Conservation (phyloP, 148 eudicot genomes). For the Chenopodium suecicum region DNA sequence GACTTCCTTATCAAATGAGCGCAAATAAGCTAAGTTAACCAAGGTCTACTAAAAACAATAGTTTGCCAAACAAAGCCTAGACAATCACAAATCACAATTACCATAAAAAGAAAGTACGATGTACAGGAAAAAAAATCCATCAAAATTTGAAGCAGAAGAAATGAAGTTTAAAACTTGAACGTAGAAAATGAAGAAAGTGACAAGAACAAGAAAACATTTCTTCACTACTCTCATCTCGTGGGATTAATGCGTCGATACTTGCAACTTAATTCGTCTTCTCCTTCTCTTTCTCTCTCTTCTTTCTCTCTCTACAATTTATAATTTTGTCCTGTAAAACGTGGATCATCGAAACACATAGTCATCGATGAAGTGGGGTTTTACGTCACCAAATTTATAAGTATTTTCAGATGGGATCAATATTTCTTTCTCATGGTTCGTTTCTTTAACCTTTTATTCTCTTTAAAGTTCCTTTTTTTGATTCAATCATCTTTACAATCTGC, state of each 20-base stretch:
- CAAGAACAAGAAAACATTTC: neutral
- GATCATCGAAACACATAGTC: neutral
- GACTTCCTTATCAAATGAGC: too few species aligned
- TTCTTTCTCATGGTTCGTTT: slow-evolving; percentile 20
- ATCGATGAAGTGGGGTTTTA: neutral
- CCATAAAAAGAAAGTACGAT: too few species aligned
- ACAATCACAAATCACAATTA: too few species aligned
- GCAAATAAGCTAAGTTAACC: too few species aligned
- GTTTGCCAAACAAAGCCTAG: too few species aligned
- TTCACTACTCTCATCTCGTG: too few species aligned
- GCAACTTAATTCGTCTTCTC: slow-evolving; percentile 19
- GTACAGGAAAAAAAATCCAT: too few species aligned
- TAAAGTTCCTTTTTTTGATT: neutral
- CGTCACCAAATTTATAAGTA: too few species aligned
- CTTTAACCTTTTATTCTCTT: neutral
- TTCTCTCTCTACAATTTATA: too few species aligned
- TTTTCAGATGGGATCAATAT: slow-evolving; percentile 20
- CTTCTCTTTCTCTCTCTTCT: neutral
- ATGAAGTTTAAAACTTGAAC: neutral
- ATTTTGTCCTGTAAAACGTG: slow-evolving; percentile 1
- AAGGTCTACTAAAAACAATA: too few species aligned
- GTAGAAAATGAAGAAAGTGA: neutral
- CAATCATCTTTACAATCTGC: neutral
- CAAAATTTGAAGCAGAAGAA: neutral
- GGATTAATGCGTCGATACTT: neutral